Conservation (phyloP, 768 basidiomycete species). For the Boletus tylopilopsis region DNA sequence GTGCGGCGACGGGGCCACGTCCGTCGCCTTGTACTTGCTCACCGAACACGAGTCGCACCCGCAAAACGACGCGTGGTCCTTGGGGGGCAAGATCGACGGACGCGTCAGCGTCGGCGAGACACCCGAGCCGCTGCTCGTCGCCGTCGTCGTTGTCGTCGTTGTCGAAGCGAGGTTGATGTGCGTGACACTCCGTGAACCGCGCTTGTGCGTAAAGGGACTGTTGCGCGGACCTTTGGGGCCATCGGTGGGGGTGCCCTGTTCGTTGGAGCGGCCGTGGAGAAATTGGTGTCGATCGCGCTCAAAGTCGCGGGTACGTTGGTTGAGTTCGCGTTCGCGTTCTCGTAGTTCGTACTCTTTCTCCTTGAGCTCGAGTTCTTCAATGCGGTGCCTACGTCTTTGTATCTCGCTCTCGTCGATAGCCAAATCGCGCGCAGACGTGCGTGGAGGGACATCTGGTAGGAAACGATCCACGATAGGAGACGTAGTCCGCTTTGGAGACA, state of each 20-base stretch:
- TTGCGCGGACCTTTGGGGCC: slow-evolving; percentile 26
- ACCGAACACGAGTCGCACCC: slow-evolving; percentile 65
- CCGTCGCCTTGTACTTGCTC: slow-evolving; percentile 45
- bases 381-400: slow-evolving; percentile 36
- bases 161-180: slow-evolving; percentile 23
- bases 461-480: slow-evolving; percentile 34
- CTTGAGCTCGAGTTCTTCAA: slow-evolving; percentile 51
- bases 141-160: too few relatives aligned
- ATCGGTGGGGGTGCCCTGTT: slow-evolving; percentile 27
- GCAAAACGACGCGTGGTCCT: slow-evolving; percentile 58
- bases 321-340: slow-evolving; percentile 52
- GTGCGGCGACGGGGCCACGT: slow-evolving; percentile 24
- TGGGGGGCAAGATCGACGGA: slow-evolving; percentile 25
- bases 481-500: slow-evolving; percentile 38
- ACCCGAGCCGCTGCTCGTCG: slow-evolving; percentile 2
- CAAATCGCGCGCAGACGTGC: slow-evolving; percentile 15
- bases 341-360: slow-evolving; percentile 53
- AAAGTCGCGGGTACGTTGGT: slow-evolving; percentile 50
- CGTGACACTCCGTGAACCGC: slow-evolving; percentile 28
- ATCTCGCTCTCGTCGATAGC: slow-evolving; percentile 23
- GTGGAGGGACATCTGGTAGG: slow-evolving; percentile 21
- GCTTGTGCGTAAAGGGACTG: slow-evolving; percentile 24
- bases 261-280: slow-evolving; percentile 31
- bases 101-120: slow-evolving; percentile 2
- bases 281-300: slow-evolving; percentile 51